phyloP scores from a whole-genome alignment of 192 early-diverging fungal genomes.

The Thamnidium elegans region DNA sequence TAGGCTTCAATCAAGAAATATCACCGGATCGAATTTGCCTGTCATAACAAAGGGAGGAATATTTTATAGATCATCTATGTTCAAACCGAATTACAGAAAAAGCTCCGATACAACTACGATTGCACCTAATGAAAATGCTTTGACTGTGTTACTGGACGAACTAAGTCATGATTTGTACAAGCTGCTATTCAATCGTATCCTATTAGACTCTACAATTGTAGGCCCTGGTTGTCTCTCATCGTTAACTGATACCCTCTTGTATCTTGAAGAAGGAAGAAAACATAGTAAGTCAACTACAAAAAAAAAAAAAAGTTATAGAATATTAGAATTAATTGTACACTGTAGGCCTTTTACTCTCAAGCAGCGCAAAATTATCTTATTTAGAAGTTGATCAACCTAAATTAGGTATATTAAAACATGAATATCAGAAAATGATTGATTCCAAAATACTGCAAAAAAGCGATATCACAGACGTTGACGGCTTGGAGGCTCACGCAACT shows the following conservation, averaged over 20 bases:
- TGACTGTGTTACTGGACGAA: constrained; percentile 6
- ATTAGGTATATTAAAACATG: background rate
- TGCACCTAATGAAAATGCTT: background rate
- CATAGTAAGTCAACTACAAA: no score
- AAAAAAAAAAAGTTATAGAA: no score
- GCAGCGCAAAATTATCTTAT: constrained; percentile 7
- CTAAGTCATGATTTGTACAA: background rate
- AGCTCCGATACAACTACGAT: no score
- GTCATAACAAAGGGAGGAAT: background rate
- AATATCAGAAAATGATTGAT: background rate
- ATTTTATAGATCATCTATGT: background rate
- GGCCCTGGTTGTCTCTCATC: background rate
- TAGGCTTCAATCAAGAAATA: no score
- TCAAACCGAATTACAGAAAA: no score
- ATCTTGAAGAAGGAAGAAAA: background rate
- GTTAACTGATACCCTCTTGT: background rate
- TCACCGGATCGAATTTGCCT: no score
- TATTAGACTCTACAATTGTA: background rate
- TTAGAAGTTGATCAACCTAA: background rate
- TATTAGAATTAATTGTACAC: no score
- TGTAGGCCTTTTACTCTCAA: background rate
- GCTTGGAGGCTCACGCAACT: background rate
- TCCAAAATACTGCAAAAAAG: constrained; percentile 1
- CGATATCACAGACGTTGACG: background rate
- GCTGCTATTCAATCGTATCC: background rate